Base-by-base conservation (phyloP, 495 filamentous ascomycete genomes). In the Usnea hakonensis region DNA sequence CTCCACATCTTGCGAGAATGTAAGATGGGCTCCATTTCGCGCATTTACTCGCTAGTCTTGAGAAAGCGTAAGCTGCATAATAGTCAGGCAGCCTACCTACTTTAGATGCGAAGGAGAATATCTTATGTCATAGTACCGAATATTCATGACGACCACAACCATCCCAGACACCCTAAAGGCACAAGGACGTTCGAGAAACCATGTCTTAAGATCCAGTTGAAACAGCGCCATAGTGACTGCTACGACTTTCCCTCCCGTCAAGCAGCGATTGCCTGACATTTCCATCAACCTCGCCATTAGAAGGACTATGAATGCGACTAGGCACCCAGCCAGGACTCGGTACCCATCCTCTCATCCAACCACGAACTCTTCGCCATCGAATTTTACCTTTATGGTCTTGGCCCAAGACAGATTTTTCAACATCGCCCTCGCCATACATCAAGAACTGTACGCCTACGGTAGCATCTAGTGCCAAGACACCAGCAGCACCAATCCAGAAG, bases 311-410 rank as follows among this genome's bases (percentile, higher is more conserved):
- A n/a, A n/a, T n/a, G n/a, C n/a, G n/a, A n/a, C n/a, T n/a, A n/a
- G n/a, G n/a, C n/a, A n/a, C n/a, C n/a, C n/a, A n/a, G n/a, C n/a
- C n/a, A 1, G 61, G 63, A 66, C 65, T 68, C 26, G 85, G 85
- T 57, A 86, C 78, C 85, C 84, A 87, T 19, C 85, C 85, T 37
- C 85, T 77, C 85, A 88, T 88, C 84, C 83, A 87, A 21, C 85
- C 84, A 32, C 69, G 79, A 7, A 86, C 83, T 14, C 78, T 74
- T 48, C 68, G 74, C 85, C 85, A 87, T 55, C 72, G 72, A 61
- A 75, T 71, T 70, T 77, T 64, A 64, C 72, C 67, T 60, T 76
- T 75, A 36, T 70, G 65, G 23, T 78, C 77, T 23, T 65, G 64
- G 19, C 70, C 68, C 41, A 62, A 65, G 9, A 74, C 69, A n/a